phyloP scores from a whole-genome alignment of 768 basidiomycete species.

The Podaxis pistillaris region DNA sequence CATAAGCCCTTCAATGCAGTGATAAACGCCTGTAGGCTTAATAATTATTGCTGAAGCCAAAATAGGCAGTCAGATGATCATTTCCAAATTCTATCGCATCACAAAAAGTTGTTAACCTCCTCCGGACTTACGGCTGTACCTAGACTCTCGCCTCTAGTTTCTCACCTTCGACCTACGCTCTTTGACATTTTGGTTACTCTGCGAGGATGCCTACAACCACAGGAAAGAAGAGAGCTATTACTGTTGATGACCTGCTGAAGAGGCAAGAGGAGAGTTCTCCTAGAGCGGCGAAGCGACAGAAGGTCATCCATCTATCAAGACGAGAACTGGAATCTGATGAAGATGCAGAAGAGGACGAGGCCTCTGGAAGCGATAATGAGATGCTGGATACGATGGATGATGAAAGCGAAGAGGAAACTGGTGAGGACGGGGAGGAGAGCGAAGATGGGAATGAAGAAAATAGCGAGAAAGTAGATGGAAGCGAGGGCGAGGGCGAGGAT shows the following conservation, averaged over 20 bases:
- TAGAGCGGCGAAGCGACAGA: conserved; percentile 35
- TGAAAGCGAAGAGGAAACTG: conserved; percentile 1
- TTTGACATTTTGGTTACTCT: not conserved
- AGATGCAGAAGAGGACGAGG: conserved; percentile 17
- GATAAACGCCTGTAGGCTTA: not conserved
- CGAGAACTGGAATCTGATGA: conserved; percentile 5
- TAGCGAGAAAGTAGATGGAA: conserved; percentile 9
- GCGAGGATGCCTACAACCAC: not conserved
- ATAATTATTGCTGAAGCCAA: not conserved
- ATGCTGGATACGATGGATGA: not conserved
- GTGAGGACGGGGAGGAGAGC: conserved; percentile 13
- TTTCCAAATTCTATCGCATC: not conserved
- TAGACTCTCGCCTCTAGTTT: not conserved
- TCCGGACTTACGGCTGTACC: not conserved
- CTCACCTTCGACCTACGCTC: not conserved
- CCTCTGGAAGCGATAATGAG: conserved; percentile 8
- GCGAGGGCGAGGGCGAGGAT: conserved; percentile 9
- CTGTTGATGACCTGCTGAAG: conserved; percentile 47
- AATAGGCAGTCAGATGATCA: not conserved
- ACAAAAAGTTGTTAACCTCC: not conserved
- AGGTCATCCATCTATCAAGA: conserved; percentile 15
- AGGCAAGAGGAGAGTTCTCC: conserved; percentile 34
- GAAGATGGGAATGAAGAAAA: conserved; percentile 13
- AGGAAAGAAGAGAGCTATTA: conserved; percentile 26
- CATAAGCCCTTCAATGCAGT: not conserved